Evolutionary conservation across 208 protist species (phyloP).

Genomic region (Jaenimonas drosophilae): DNA sequence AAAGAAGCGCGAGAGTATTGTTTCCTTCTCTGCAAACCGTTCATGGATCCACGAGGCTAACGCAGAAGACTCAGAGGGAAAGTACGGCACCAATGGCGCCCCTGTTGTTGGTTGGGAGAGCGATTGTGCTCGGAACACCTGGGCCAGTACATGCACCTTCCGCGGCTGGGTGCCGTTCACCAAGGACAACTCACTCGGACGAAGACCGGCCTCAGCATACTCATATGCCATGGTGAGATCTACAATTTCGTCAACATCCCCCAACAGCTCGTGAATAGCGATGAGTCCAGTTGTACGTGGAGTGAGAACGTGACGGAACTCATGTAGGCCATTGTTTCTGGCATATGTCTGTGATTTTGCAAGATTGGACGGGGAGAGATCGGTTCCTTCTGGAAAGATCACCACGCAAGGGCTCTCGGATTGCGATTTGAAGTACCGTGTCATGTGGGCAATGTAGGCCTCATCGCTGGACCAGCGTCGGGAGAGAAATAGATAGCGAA

Average conservation of each 20-base stretch:
- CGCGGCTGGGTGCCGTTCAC: slow-evolving; percentile 57
- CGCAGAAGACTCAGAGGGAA: slow-evolving; percentile 28
- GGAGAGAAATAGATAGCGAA: slow-evolving; percentile 79
- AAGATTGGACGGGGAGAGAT: slow-evolving; percentile 63
- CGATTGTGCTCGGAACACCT: no score
- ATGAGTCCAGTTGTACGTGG: slow-evolving; percentile 66
- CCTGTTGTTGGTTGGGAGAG: slow-evolving; percentile 2
- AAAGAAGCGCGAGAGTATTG: slow-evolving; percentile 66
- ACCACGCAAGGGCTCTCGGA: slow-evolving; percentile 33
- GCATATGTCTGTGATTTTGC: slow-evolving; percentile 57
- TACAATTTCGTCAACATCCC: slow-evolving; percentile 57
- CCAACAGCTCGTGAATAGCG: slow-evolving; percentile 64
- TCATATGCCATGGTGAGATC: slow-evolving; percentile 86
- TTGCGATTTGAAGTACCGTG: slow-evolving; percentile 24
- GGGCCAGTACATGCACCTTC: slow-evolving; percentile 67
- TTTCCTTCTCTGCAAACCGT: slow-evolving; percentile 76
- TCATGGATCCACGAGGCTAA: slow-evolving; percentile 50
- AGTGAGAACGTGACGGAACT: slow-evolving; percentile 72
- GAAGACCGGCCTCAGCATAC: slow-evolving; percentile 32
- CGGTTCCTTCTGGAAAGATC: slow-evolving; percentile 84
- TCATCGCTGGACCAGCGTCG: slow-evolving; percentile 69
- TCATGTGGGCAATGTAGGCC: slow-evolving; percentile 42
- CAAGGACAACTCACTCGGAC: slow-evolving; percentile 54
- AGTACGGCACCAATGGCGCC: slow-evolving; percentile 1
- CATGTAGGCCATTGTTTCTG: slow-evolving; percentile 24